phyloP scores from a whole-genome alignment of 2,329 filamentous ascomycete genomes.

The Colletotrichum orchidophilum region DNA sequence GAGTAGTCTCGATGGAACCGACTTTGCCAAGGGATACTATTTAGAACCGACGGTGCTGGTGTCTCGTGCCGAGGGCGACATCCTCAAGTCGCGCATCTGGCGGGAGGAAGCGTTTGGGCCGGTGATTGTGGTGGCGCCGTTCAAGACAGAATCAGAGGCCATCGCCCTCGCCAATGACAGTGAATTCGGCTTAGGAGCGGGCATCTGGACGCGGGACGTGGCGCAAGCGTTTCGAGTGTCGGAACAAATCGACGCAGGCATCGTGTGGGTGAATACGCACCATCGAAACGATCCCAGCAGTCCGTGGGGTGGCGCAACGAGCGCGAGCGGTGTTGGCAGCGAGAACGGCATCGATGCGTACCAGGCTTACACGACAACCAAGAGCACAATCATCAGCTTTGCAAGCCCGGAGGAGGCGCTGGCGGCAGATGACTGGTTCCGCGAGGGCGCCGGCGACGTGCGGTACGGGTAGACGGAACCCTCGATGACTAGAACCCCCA shows the following conservation, averaged over 20 bases:
- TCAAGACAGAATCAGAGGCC: constrained; percentile 77
- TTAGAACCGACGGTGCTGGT: constrained; percentile 81
- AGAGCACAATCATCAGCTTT: constrained; percentile 77
- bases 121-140: constrained; percentile 78
- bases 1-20: constrained; percentile 59
- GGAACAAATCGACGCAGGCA: constrained; percentile 74
- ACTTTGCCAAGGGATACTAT: constrained; percentile 73
- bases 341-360: constrained; percentile 77
- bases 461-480: constrained; percentile 63
- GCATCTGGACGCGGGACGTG: constrained; percentile 79
- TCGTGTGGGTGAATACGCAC: constrained; percentile 68
- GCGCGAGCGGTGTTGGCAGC: constrained; percentile 72
- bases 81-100: constrained; percentile 78
- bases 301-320: constrained; percentile 73
- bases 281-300: constrained; percentile 78
- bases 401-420: constrained; percentile 62
- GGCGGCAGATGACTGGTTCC: constrained; percentile 73
- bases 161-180: constrained; percentile 77
- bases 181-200: constrained; percentile 80
- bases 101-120: constrained; percentile 86
- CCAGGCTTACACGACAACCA: constrained; percentile 66
- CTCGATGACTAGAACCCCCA: neutral
- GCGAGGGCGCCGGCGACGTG: constrained; percentile 63
- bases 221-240: constrained; percentile 78
- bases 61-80: constrained; percentile 60